These are phyloP conservation scores for Boehmeria nivea DNA, from an alignment of 306 rosid species.

Conservation along the genomic window DNA sequence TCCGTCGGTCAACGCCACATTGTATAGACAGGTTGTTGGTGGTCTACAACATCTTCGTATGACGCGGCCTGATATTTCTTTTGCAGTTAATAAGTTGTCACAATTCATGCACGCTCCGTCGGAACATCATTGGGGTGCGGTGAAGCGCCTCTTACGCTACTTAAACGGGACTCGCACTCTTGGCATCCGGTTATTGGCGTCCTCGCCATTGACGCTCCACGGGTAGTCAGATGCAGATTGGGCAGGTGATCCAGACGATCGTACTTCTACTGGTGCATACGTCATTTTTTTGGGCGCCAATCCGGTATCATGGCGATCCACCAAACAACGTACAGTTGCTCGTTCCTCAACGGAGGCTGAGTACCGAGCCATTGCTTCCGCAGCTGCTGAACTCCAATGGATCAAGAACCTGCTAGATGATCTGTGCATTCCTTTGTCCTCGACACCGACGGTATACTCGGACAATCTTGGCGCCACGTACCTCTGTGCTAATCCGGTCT, in stretches of 20 bases:
- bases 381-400: too few relatives aligned
- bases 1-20: background rate
- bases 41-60: background rate
- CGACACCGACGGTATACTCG: background rate
- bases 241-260: background rate
- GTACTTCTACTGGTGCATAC: background rate
- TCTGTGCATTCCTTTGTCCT: background rate
- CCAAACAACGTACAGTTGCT: too few relatives aligned
- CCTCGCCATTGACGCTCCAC: background rate
- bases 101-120: background rate
- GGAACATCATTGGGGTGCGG: background rate
- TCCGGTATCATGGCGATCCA: background rate
- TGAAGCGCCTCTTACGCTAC: background rate
- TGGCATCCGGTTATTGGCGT: background rate
- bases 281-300: background rate
- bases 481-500: background rate
- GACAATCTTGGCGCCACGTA: background rate
- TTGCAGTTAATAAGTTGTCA: background rate
- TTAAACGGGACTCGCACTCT: background rate
- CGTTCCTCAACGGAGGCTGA: too few relatives aligned
- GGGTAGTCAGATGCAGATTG: background rate
- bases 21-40: background rate
- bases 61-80: background rate
- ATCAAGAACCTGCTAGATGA: background rate
- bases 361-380: too few relatives aligned